Conservation (phyloP, 495 filamentous ascomycete species). For the Aspergillus conjunctus region DNA sequence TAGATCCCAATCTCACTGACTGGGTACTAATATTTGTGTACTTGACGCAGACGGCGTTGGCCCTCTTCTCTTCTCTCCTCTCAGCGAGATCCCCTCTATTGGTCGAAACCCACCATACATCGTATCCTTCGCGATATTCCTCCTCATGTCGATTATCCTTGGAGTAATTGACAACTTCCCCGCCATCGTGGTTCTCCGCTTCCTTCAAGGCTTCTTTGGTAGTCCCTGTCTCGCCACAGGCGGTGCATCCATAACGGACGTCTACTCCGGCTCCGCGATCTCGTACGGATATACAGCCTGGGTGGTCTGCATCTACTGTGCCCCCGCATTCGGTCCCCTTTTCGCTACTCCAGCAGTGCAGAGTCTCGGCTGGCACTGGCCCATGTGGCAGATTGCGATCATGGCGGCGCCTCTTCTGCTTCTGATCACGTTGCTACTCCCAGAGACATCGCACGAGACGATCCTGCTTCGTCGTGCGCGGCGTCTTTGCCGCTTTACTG, state of each 20-base stretch:
- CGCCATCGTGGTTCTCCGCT: constrained; percentile 47
- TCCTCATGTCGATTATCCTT: constrained; percentile 40
- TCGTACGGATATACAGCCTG: constrained; percentile 40
- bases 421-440: constrained; percentile 44
- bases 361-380: constrained; percentile 44
- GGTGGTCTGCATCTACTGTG: constrained; percentile 36
- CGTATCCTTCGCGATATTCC: constrained; percentile 47
- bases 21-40: too few species aligned
- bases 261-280: constrained; percentile 23
- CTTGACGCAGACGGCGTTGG: constrained; percentile 34
- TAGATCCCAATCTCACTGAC: not conserved
- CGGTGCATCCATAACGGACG: constrained; percentile 59
- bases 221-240: constrained; percentile 50
- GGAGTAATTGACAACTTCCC: constrained; percentile 35
- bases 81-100: constrained; percentile 48
- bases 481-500: constrained; percentile 46
- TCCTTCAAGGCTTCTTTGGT: constrained; percentile 54
- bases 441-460: constrained; percentile 58
- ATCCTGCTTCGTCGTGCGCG: constrained; percentile 56
- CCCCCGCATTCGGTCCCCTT: constrained; percentile 49
- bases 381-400: constrained; percentile 47
- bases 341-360: constrained; percentile 14
- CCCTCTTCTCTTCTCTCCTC: constrained; percentile 46
- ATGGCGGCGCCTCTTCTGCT: constrained; percentile 28
- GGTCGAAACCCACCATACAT: constrained; percentile 52